These are phyloP conservation scores for Phyllosticta citribraziliensis DNA, from an alignment of 2,329 filamentous ascomycete genomes.

Conservation along the genomic window DNA sequence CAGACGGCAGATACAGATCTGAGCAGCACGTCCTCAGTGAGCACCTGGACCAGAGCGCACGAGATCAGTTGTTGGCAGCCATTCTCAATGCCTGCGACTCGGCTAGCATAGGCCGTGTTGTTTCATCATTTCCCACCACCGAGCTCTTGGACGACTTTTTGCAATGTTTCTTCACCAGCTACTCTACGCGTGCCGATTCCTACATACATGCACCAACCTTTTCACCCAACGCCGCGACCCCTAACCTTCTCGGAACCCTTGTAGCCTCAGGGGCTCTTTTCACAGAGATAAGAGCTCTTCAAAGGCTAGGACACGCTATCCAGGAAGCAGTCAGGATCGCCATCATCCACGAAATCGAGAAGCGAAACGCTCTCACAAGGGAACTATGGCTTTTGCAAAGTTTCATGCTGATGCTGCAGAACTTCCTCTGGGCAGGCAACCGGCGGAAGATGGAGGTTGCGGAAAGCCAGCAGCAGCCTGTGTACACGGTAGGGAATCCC, in stretches of 20 bases:
- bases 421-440: conserved; percentile 50
- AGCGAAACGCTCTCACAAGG: conserved; percentile 20
- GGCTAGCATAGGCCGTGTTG: conserved; percentile 41
- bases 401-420: conserved; percentile 40
- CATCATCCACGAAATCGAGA: conserved; percentile 34
- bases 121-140: conserved; percentile 52
- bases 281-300: conserved; percentile 47
- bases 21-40: conserved; percentile 3
- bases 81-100: conserved; percentile 50
- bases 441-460: conserved; percentile 50
- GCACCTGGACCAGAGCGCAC: conserved; percentile 16
- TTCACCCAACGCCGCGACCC: conserved; percentile 43
- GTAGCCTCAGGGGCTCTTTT: conserved; percentile 51
- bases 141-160: conserved; percentile 52
- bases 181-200: conserved; percentile 46
- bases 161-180: conserved; percentile 50
- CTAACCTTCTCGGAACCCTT: conserved; percentile 52
- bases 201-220: conserved; percentile 56
- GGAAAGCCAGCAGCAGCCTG: conserved; percentile 46
- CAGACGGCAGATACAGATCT: conserved; percentile 3
- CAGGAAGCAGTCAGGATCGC: conserved; percentile 39
- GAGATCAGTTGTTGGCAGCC: conserved; percentile 54
- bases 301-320: conserved; percentile 49
- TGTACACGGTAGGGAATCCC: conserved; percentile 32
- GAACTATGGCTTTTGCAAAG: conserved; percentile 44